phyloP scores from a whole-genome alignment of 2,329 filamentous ascomycete species.

The Akanthomyces dipterigenus region DNA sequence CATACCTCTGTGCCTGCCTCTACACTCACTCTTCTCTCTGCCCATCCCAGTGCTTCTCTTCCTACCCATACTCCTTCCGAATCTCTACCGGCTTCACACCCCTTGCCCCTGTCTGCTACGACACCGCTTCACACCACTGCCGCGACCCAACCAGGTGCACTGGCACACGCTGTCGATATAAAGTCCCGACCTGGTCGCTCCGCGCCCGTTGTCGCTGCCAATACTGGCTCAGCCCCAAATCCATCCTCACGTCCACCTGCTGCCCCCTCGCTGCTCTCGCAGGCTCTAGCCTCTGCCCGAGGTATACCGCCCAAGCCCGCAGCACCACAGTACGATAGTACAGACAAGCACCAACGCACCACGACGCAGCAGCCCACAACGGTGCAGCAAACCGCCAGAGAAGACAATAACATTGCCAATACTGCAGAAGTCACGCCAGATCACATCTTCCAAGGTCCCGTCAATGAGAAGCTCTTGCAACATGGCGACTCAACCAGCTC shows the following conservation, averaged over 20 bases:
- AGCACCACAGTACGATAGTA: neutral
- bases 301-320: conserved; percentile 8
- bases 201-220: neutral
- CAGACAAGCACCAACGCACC: neutral
- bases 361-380: neutral
- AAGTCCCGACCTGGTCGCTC: conserved; percentile 1
- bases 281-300: conserved; percentile 11
- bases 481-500: neutral
- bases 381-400: neutral
- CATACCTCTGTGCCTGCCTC: neutral
- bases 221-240: neutral
- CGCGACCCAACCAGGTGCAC: conserved; percentile 7
- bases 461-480: neutral
- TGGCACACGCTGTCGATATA: conserved; percentile 9
- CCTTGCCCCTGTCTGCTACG: conserved; percentile 9
- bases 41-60: neutral
- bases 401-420: neutral
- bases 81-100: neutral
- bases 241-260: neutral
- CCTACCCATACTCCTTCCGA: neutral
- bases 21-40: neutral
- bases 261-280: conserved; percentile 9
- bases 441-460: neutral
- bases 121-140: conserved; percentile 6
- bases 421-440: neutral